These are phyloP conservation scores for Mesotaenium endlicherianum DNA, from an alignment of 139 green algal species.

Conservation along the genomic window DNA sequence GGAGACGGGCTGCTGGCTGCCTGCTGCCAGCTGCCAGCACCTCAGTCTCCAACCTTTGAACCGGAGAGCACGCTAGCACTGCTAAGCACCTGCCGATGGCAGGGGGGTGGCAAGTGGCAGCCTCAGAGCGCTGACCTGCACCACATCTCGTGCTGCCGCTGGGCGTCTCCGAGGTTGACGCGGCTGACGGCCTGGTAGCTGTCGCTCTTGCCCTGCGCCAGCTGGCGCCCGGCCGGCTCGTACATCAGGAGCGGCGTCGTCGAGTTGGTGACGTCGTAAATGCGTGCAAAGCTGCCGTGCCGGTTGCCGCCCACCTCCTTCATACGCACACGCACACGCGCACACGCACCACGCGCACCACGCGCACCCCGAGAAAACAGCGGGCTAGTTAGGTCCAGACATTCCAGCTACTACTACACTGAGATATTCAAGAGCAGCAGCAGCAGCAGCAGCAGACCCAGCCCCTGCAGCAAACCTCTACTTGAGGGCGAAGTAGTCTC, in stretches of 20 bases:
- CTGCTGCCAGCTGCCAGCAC: too few species aligned
- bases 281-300: neutral
- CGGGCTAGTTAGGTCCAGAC: neutral
- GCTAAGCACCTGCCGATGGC: too few species aligned
- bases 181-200: neutral
- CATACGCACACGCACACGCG: neutral
- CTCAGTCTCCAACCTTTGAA: too few species aligned
- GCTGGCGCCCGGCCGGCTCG: neutral
- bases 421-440: too few species aligned
- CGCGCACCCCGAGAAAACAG: neutral
- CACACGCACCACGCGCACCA: neutral
- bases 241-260: conserved; percentile 11
- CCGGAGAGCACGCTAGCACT: too few species aligned
- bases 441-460: too few species aligned
- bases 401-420: too few species aligned
- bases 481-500: too few species aligned
- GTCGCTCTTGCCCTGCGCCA: neutral
- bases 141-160: conserved; percentile 5
- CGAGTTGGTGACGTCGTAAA: conserved; percentile 18
- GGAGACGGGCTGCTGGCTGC: too few species aligned
- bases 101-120: neutral
- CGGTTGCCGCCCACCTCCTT: neutral
- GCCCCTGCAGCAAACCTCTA: neutral
- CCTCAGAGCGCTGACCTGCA: neutral
- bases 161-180: neutral